Percentiles rank a stretch among this genome's conserved stretches.
Evolutionary conservation across 306 rosid genomes (phyloP).

Genomic region (Clitoria ternatea): DNA sequence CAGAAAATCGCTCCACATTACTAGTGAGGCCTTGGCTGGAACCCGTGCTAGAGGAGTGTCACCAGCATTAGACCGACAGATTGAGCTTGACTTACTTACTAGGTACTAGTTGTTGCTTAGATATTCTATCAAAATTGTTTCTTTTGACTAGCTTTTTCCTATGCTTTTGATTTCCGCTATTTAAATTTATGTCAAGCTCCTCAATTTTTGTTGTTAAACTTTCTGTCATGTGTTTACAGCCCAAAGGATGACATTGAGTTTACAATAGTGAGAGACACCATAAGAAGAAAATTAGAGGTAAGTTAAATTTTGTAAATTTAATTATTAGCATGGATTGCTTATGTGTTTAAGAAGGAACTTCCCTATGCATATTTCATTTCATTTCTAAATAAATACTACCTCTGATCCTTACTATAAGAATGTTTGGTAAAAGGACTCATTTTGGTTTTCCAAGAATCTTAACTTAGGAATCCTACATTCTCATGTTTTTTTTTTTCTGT

Average conservation of each 20-base stretch:
- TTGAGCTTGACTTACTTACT: slow-evolving; percentile 83
- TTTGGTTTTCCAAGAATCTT: no score
- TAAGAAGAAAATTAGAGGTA: slow-evolving; percentile 80
- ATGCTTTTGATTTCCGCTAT: slow-evolving; percentile 10
- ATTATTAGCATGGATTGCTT: background rate
- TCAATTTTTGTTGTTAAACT: slow-evolving; percentile 2
- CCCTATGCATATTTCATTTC: slow-evolving; percentile 3
- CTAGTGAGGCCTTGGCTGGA: slow-evolving; percentile 94
- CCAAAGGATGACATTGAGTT: slow-evolving; percentile 90
- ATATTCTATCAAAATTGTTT: background rate
- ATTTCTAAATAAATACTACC: background rate
- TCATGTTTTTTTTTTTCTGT: no score
- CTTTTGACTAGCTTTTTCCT: background rate
- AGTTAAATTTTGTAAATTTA: slow-evolving; percentile 23
- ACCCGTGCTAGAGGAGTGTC: slow-evolving; percentile 90
- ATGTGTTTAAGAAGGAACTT: background rate
- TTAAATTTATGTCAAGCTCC: background rate
- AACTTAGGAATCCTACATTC: no score
- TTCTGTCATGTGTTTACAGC: slow-evolving; percentile 38
- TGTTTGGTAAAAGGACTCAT: no score
- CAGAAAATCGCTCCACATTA: slow-evolving; percentile 74
- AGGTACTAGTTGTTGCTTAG: slow-evolving; percentile 48
- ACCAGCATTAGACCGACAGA: slow-evolving; percentile 58
- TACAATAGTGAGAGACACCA: slow-evolving; percentile 81
- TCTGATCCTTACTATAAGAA: no score